Conservation (phyloP, 148 eudicot species). For the Rhododendron williamsianum region DNA sequence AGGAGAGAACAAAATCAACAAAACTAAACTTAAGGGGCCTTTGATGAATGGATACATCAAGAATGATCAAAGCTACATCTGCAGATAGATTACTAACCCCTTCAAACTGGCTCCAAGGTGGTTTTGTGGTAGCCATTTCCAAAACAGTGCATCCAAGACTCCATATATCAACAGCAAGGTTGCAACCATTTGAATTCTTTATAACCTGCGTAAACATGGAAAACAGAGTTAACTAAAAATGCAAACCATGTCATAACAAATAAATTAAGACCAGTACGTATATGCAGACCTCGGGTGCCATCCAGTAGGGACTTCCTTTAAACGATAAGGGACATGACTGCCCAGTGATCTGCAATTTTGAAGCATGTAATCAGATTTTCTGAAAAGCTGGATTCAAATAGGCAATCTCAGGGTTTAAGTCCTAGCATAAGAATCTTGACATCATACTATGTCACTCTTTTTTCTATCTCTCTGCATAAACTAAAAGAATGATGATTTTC, state of each 20-base stretch:
- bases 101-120: constrained; percentile 98
- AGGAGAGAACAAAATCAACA: not conserved
- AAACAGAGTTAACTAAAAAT: constrained; percentile 2
- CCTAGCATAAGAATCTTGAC: constrained; percentile 5
- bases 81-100: constrained; percentile 51
- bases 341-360: constrained; percentile 69
- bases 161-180: constrained; percentile 91
- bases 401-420: not conserved
- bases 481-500: not conserved
- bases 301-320: constrained; percentile 98
- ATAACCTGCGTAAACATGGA: constrained; percentile 49
- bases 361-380: not conserved
- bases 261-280: constrained; percentile 1
- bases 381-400: not conserved
- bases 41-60: not conserved
- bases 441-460: not conserved
- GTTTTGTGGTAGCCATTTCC: constrained; percentile 93
- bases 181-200: constrained; percentile 62
- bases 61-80: not conserved
- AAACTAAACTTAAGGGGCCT: not conserved
- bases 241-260: not conserved
- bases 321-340: constrained; percentile 86
- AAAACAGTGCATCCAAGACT: constrained; percentile 96
- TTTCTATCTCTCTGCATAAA: not conserved
- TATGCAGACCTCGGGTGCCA: constrained; percentile 90